Base-by-base conservation (phyloP, 768 basidiomycete species). In the Gelatoporia subvermispora region DNA sequence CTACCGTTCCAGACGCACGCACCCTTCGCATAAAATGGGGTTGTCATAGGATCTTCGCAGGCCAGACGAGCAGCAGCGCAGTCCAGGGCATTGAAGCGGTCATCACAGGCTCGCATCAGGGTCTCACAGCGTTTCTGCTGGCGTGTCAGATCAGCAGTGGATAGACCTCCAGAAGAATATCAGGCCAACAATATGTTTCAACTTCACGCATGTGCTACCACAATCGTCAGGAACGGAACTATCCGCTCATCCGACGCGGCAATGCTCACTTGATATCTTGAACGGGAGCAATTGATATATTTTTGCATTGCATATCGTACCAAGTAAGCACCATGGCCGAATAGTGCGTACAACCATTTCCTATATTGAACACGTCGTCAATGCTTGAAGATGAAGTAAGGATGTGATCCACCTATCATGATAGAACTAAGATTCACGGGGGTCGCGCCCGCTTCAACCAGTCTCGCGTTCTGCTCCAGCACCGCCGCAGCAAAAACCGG, bases 281-380 rank as follows among this genome's bases (percentile, higher is more conserved):
- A 20, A 79, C 60, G 3, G 78, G 81, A 21, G 62, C 63, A 24
- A 77, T 61, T 11, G 78, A 77, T 35, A 43, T 48, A 23, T 49
- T 43, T 24, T 40, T 49, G 58, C 85, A 87, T 22, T 69, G 66
- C 64, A 85, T 74, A 45, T 82, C 77, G 50, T 77, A 67, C 49
- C 72, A 76, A 3, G 75, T 68, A 4, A 66, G 55, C 3, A 51
- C 44, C 69, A 75, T 65, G 1, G 67, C 67, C 44, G 54, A 60
- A 43, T 55, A 68, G 53, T 77, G 72, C 0, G 68, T 71, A 37
- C 70, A 58, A 18, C 75, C 76, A 25, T 77, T 78, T n/a, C 74
- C 74, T 70, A 13, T 13, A n/a, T 38, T 22, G 31, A 10, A 18
- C 5, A 15, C 34, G 41, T 16, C 31, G 38, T n/a, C 49, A 8